These are phyloP conservation scores for Rhododendron molle DNA, from an alignment of 148 eudicot species.

Conservation along the genomic window DNA sequence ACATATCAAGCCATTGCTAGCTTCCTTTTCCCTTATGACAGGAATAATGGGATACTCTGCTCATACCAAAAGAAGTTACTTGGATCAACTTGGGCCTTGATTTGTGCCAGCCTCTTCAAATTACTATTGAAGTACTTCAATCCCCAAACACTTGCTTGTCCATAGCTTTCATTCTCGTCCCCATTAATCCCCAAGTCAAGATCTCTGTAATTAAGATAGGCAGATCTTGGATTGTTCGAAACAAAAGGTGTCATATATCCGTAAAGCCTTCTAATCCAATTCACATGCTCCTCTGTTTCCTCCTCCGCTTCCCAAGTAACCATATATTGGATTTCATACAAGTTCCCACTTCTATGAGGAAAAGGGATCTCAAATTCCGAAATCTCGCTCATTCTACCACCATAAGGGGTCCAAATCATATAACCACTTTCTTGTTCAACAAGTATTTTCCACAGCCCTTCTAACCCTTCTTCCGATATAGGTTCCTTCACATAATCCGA, in stretches of 20 bases:
- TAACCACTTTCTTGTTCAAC: slow-evolving; percentile 19
- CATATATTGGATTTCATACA: slow-evolving; percentile 27
- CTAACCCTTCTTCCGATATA: slow-evolving; percentile 25
- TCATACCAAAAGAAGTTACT: background rate
- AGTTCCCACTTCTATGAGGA: slow-evolving; percentile 40
- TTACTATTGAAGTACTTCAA: slow-evolving; percentile 29
- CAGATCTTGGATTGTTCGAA: slow-evolving; percentile 29
- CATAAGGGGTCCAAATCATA: slow-evolving; percentile 31
- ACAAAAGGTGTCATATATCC: slow-evolving; percentile 33
- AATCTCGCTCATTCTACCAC: slow-evolving; percentile 35
- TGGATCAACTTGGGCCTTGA: background rate
- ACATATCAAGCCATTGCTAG: background rate
- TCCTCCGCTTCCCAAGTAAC: slow-evolving; percentile 28
- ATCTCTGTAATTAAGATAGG: slow-evolving; percentile 39
- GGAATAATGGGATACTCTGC: background rate
- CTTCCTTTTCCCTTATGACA: background rate
- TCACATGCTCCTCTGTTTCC: slow-evolving; percentile 2
- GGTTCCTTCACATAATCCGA: slow-evolving; percentile 29
- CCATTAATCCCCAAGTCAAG: slow-evolving; percentile 34
- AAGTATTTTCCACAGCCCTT: slow-evolving; percentile 34
- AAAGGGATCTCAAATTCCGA: slow-evolving; percentile 26
- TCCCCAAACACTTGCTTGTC: slow-evolving; percentile 18
- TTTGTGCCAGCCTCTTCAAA: slow-evolving; percentile 7
- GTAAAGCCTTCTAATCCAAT: slow-evolving; percentile 4
- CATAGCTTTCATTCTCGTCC: slow-evolving; percentile 3